Conservation (phyloP, 148 eudicot species). For the Camellia sinensis region DNA sequence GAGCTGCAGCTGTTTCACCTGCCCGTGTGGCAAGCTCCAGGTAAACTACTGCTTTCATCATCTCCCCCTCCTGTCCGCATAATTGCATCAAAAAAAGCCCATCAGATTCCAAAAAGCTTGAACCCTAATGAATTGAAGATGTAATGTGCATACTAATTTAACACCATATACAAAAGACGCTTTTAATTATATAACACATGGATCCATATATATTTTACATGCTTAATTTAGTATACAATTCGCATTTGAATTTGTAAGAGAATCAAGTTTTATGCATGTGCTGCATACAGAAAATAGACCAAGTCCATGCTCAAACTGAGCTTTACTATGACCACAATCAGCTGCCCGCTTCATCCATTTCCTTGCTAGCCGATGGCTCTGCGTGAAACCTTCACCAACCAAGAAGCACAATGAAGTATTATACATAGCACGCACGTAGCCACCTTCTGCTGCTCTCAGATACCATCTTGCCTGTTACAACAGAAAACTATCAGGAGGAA, state of each 20-base stretch:
- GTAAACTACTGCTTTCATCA: conserved; percentile 75
- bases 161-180: background rate
- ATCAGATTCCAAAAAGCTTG: background rate
- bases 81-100: background rate
- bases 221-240: background rate
- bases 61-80: conserved; percentile 74
- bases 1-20: conserved; percentile 72
- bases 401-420: conserved; percentile 71
- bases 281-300: conserved; percentile 65
- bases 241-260: background rate
- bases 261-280: background rate
- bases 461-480: conserved; percentile 76
- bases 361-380: conserved; percentile 52
- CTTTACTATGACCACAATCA: conserved; percentile 88
- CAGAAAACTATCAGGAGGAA: conserved; percentile 6
- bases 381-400: conserved; percentile 61
- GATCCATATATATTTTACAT: background rate
- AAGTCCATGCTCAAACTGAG: conserved; percentile 80
- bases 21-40: conserved; percentile 82
- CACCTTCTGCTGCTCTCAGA: conserved; percentile 78
- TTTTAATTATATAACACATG: background rate
- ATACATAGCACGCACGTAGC: conserved; percentile 89
- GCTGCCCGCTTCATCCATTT: conserved; percentile 97
- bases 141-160: background rate
- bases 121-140: background rate